Conservation (phyloP, 768 basidiomycete species). For the Boletus subparvulus region DNA sequence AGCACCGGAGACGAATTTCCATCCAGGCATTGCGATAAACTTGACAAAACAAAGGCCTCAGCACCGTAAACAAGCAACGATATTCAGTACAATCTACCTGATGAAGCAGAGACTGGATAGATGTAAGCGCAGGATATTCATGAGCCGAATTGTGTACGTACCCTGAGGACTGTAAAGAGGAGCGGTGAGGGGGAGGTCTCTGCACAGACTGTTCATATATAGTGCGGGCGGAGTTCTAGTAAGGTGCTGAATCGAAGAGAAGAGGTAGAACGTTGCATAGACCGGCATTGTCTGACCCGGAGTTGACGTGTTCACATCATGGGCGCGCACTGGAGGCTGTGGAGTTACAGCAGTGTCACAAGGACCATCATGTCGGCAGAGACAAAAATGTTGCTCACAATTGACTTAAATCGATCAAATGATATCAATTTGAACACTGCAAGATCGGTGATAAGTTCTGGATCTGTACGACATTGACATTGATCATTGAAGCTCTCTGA, state of each 20-base stretch:
- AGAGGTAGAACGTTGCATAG: background rate
- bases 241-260: background rate
- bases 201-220: background rate
- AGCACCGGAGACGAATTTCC: background rate
- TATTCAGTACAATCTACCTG: background rate
- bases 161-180: background rate
- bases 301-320: too few species aligned
- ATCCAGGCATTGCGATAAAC: background rate
- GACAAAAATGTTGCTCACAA: too few species aligned
- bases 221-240: background rate
- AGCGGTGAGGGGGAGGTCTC: background rate
- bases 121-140: background rate
- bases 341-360: too few species aligned
- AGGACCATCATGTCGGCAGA: too few species aligned
- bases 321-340: too few species aligned
- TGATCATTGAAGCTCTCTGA: too few species aligned
- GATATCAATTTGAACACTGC: too few species aligned
- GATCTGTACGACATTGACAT: too few species aligned
- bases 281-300: background rate
- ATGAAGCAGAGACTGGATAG: background rate
- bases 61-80: background rate
- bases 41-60: background rate
- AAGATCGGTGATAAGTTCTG: too few species aligned
- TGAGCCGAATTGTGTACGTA: background rate
- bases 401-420: too few species aligned